Conservation (phyloP, 495 filamentous ascomycete species). For the Cladorrhinum samala region DNA sequence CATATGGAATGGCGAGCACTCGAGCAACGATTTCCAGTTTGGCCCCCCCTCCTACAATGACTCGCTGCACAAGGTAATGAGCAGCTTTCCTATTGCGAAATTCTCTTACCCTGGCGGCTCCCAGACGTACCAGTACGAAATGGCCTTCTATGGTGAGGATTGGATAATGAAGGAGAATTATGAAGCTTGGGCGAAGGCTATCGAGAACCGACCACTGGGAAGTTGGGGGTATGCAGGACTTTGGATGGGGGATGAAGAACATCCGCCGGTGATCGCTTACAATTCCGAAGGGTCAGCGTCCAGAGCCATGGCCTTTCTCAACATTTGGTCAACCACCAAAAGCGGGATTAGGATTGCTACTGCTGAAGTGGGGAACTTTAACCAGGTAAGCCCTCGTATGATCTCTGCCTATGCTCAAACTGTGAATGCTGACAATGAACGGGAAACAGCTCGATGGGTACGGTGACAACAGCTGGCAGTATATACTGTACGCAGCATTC, state of each 20-base stretch:
- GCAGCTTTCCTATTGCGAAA: slow-evolving; percentile 4
- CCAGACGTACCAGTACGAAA: neutral
- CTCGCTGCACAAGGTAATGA: neutral
- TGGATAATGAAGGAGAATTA: neutral
- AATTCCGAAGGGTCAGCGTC: slow-evolving; percentile 34
- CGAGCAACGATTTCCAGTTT: too few species aligned
- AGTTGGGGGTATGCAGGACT: slow-evolving; percentile 59
- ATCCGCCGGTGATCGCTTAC: slow-evolving; percentile 54
- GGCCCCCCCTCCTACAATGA: slow-evolving; percentile 2
- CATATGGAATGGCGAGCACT: too few species aligned
- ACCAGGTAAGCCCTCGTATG: neutral
- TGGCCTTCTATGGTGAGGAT: neutral
- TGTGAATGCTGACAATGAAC: neutral
- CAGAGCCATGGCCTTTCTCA: slow-evolving; percentile 57
- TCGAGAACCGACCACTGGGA: slow-evolving; percentile 34
- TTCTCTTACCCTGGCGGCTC: too few species aligned
- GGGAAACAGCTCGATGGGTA: neutral
- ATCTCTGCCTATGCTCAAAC: neutral
- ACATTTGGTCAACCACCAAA: slow-evolving; percentile 58
- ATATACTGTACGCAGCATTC: slow-evolving; percentile 69
- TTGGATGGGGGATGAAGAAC: slow-evolving; percentile 51
- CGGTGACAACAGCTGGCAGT: slow-evolving; percentile 33
- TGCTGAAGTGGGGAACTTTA: neutral
- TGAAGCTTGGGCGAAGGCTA: neutral
- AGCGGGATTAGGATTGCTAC: slow-evolving; percentile 55